Conservation (phyloP, 805 yeast genomes). For the Starmerella potacharoeniae region DNA sequence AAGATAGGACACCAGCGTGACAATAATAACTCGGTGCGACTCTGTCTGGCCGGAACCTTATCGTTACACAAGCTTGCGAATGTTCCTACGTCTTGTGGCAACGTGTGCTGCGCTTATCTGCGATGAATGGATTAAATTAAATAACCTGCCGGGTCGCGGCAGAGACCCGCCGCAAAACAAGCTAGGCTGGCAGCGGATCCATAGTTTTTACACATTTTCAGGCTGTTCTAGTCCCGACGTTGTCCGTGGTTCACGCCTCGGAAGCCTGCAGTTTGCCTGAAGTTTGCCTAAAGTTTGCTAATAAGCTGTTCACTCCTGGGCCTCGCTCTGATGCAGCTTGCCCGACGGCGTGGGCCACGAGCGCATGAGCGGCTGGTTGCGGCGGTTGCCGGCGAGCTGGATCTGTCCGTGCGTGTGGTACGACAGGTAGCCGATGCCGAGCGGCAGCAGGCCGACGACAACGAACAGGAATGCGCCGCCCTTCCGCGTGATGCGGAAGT, state of each 20-base stretch:
- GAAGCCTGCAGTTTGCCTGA: too few species aligned
- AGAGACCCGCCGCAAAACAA: neutral
- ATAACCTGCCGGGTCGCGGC: neutral
- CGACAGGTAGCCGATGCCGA: conserved; percentile 28
- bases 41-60: too few species aligned
- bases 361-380: conserved; percentile 20
- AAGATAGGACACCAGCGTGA: too few species aligned
- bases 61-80: too few species aligned
- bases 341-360: conserved; percentile 18
- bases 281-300: too few species aligned
- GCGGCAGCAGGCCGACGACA: conserved; percentile 28
- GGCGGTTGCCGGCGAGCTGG: conserved; percentile 24
- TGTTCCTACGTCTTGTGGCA: too few species aligned
- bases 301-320: neutral
- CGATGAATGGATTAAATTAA: neutral
- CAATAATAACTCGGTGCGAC: too few species aligned
- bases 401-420: conserved; percentile 27
- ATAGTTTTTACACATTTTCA: too few species aligned
- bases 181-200: too few species aligned
- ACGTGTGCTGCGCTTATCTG: too few species aligned
- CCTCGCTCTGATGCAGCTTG: conserved; percentile 12
- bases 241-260: too few species aligned
- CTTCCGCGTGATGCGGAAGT: conserved; percentile 25
- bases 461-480: conserved; percentile 26
- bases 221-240: too few species aligned